phyloP scores from a whole-genome alignment of 2,329 filamentous ascomycete genomes.

The Hypoxylon sp. region DNA sequence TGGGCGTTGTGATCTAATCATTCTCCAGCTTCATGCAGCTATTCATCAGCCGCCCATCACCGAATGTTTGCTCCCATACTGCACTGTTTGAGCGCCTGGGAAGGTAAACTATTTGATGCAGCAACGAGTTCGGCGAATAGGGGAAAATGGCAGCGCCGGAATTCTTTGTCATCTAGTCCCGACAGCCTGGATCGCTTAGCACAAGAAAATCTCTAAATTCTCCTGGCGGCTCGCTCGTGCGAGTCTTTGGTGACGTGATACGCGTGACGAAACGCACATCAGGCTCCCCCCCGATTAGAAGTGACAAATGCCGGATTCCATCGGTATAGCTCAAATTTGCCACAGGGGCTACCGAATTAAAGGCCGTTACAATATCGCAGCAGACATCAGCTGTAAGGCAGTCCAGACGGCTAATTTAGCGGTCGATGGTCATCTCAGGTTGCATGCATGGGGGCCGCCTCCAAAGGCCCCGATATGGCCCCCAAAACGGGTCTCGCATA shows the following conservation, averaged over 20 bases:
- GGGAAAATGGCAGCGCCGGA: slow-evolving; percentile 4
- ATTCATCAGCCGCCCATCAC: slow-evolving; percentile 16
- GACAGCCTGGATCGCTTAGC: slow-evolving; percentile 34
- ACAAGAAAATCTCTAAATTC: slow-evolving; percentile 13
- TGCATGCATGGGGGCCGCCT: slow-evolving; percentile 17
- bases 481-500: slow-evolving; percentile 26
- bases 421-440: slow-evolving; percentile 18
- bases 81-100: slow-evolving; percentile 16
- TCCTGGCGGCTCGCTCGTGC: slow-evolving; percentile 40
- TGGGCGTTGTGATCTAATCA: too few relatives aligned
- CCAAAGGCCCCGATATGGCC: slow-evolving; percentile 18
- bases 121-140: slow-evolving; percentile 12
- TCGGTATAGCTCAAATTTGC: slow-evolving; percentile 5
- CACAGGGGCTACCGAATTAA: slow-evolving; percentile 16
- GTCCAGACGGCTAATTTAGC: slow-evolving; percentile 33
- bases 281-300: slow-evolving; percentile 16
- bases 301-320: slow-evolving; percentile 9
- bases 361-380: slow-evolving; percentile 15
- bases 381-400: slow-evolving; percentile 14
- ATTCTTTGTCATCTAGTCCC: slow-evolving; percentile 29
- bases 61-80: slow-evolving; percentile 32
- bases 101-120: slow-evolving; percentile 3
- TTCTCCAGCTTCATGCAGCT: too few relatives aligned
- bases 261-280: slow-evolving; percentile 32
- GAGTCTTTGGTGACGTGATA: slow-evolving; percentile 22